Conservation (phyloP, 495 filamentous ascomycete species). For the Penicillium atrosanguineum region DNA sequence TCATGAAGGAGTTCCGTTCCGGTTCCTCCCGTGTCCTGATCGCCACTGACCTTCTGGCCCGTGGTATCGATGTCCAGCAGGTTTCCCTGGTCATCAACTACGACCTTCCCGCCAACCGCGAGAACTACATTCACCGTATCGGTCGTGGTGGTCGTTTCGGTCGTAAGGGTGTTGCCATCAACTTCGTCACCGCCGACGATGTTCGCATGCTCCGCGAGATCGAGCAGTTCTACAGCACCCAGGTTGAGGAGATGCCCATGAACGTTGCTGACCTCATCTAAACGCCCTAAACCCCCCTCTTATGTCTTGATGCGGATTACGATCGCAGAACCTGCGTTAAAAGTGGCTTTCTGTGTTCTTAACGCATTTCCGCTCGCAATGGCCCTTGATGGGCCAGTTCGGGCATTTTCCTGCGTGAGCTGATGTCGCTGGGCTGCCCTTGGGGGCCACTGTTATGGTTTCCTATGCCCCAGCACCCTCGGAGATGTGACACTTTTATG, state of each 20-base stretch:
- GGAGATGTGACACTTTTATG: slow-evolving; percentile 46
- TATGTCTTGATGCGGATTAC: slow-evolving; percentile 45
- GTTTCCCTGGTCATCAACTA: slow-evolving; percentile 99
- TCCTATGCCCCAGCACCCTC: slow-evolving; percentile 40
- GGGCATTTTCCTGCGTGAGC: background rate
- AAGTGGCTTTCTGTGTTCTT: slow-evolving; percentile 48
- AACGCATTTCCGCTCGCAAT: slow-evolving; percentile 35
- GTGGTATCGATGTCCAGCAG: slow-evolving; percentile 99
- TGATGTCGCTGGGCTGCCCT: background rate
- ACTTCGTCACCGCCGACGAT: slow-evolving; percentile 99
- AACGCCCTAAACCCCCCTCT: slow-evolving; percentile 32
- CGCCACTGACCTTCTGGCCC: slow-evolving; percentile 93
- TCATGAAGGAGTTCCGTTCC: slow-evolving; percentile 99
- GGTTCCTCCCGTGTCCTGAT: slow-evolving; percentile 97
- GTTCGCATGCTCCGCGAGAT: slow-evolving; percentile 99
- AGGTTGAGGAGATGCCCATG: slow-evolving; percentile 64
- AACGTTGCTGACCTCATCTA: slow-evolving; percentile 59
- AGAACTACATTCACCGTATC: slow-evolving; percentile 99
- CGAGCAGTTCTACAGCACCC: slow-evolving; percentile 66
- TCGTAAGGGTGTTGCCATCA: slow-evolving; percentile 99
- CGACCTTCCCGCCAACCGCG: slow-evolving; percentile 95
- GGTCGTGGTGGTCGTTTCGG: slow-evolving; percentile 98
- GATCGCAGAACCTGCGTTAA: slow-evolving; percentile 47
- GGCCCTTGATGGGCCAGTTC: slow-evolving; percentile 10
- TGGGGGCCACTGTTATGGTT: slow-evolving; percentile 30